Percentiles rank a stretch among this genome's conserved stretches.
Evolutionary conservation across 169 alveolate species (phyloP).

Genomic region (Blepharisma undulans): DNA sequence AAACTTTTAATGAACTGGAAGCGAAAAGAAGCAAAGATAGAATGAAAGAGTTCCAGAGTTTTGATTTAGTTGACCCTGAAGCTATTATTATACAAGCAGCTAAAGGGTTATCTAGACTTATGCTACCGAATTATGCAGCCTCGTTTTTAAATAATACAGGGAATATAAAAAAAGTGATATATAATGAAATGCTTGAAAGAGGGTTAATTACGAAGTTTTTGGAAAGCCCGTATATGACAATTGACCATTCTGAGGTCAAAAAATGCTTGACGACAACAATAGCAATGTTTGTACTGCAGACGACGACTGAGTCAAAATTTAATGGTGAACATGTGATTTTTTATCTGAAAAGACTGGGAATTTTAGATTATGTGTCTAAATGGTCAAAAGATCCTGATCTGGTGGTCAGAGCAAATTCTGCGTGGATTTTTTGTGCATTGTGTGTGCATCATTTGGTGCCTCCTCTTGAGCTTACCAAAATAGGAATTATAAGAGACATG

Average conservation of each 20-base stretch:
- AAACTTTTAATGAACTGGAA: background rate
- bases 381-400: conserved; percentile 41
- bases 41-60: background rate
- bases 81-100: background rate
- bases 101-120: conserved; percentile 11
- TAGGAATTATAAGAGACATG: conserved; percentile 37
- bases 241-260: conserved; percentile 23
- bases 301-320: background rate
- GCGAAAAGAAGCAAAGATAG: background rate
- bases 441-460: conserved; percentile 18
- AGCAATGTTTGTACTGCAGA: conserved; percentile 27
- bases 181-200: conserved; percentile 21
- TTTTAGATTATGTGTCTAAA: background rate
- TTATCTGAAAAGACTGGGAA: background rate
- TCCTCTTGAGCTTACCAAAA: conserved; percentile 34
- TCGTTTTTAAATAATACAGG: conserved; percentile 16
- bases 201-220: background rate
- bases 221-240: background rate
- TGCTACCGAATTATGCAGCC: background rate
- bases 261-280: background rate
- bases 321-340: background rate
- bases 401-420: conserved; percentile 34
- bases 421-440: conserved; percentile 35
- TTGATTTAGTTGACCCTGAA: background rate
- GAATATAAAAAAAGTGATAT: background rate